Conservation (phyloP, 2,329 filamentous ascomycete species). For the Aureobasidium sp. region DNA sequence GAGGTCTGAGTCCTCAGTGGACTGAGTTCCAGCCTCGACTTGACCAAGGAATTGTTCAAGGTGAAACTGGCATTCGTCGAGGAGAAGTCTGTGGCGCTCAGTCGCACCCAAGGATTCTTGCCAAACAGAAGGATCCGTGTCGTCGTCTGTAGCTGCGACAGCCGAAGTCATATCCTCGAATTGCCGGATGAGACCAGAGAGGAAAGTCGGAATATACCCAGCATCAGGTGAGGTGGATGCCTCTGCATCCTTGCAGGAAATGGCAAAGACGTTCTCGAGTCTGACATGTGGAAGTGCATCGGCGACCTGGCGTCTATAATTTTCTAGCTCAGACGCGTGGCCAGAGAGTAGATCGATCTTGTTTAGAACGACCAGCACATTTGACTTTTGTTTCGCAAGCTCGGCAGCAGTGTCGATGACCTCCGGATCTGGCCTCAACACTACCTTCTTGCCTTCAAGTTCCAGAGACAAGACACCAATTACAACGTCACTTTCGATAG, state of each 20-base stretch:
- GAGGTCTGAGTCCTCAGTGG: conserved; percentile 10
- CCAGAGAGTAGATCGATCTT: conserved; percentile 44
- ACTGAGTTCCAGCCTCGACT: conserved; percentile 26
- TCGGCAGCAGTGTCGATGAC: conserved; percentile 46
- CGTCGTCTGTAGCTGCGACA: conserved; percentile 26
- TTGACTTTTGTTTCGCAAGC: conserved; percentile 41
- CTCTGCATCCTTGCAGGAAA: conserved; percentile 56
- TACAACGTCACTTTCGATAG: conserved; percentile 75
- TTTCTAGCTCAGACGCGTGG: background rate
- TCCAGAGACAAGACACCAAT: conserved; percentile 74
- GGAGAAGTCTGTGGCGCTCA: conserved; percentile 75
- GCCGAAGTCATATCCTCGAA: conserved; percentile 62
- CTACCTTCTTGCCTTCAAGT: conserved; percentile 21
- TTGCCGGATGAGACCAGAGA: conserved; percentile 53
- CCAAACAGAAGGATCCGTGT: conserved; percentile 55
- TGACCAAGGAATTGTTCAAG: conserved; percentile 65
- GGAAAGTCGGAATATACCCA: conserved; percentile 59
- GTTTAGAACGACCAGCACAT: conserved; percentile 52
- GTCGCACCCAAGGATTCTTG: conserved; percentile 85
- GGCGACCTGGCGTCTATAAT: conserved; percentile 23
- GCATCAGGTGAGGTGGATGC: background rate
- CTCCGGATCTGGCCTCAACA: conserved; percentile 41
- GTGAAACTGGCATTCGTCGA: conserved; percentile 62
- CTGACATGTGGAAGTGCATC: conserved; percentile 34
- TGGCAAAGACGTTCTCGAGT: conserved; percentile 44